Evolutionary conservation across 305 asterid genomes (phyloP).

Genomic region (Vinca major): DNA sequence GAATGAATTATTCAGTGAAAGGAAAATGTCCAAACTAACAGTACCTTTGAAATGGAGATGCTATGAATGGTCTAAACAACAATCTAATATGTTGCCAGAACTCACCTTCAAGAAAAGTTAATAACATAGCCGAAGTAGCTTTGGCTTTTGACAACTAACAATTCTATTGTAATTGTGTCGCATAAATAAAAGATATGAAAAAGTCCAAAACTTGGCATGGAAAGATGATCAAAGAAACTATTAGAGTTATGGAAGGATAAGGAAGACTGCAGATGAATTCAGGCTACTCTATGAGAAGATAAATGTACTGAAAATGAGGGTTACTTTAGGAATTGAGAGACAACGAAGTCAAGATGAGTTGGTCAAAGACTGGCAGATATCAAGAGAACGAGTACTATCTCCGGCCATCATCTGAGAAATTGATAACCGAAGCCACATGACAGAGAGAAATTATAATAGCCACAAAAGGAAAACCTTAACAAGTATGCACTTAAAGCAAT

Average conservation of each 20-base stretch:
- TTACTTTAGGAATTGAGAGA: not conserved
- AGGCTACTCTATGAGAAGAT: not conserved
- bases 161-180: not conserved
- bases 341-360: not conserved
- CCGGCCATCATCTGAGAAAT: not conserved
- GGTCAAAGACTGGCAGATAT: not conserved
- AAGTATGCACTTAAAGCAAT: conserved; percentile 1
- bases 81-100: not conserved
- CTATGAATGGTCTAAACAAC: not conserved
- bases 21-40: not conserved
- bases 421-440: not conserved
- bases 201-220: not conserved
- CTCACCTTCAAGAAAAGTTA: not conserved
- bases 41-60: not conserved
- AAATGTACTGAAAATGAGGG: not conserved
- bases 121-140: not conserved
- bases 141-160: not conserved
- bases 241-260: not conserved
- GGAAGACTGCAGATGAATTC: not conserved
- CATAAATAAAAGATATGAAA: not conserved
- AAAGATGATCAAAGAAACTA: not conserved
- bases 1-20: not conserved
- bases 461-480: not conserved
- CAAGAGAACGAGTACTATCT: not conserved
- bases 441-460: not conserved